These are phyloP conservation scores for Yamadazyma diddensiae DNA, from an alignment of 1,139 yeast genomes.

Conservation along the genomic window DNA sequence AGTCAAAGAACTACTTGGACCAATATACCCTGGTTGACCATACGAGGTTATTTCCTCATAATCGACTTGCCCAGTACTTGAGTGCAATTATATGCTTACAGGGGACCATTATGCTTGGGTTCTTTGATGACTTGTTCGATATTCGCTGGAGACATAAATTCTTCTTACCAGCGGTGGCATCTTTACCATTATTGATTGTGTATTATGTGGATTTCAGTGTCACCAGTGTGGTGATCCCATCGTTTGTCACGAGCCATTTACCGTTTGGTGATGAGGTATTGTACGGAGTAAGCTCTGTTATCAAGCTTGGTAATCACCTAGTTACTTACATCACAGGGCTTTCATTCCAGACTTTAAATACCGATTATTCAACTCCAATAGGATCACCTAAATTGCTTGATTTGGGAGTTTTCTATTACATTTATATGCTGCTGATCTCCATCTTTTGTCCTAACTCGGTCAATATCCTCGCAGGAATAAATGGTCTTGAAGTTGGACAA, in stretches of 20 bases:
- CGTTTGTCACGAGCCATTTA: conserved; percentile 44
- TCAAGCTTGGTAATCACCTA: conserved; percentile 31
- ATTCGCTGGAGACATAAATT: conserved; percentile 97
- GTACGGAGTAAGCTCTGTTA: conserved; percentile 20
- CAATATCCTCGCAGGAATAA: conserved; percentile 92
- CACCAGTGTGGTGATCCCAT: conserved; percentile 85
- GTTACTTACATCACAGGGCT: conserved; percentile 37
- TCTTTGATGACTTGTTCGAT: conserved; percentile 93
- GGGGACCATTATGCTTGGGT: conserved; percentile 80
- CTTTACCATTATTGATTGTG: conserved; percentile 85
- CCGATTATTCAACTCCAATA: conserved; percentile 29
- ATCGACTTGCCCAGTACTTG: conserved; percentile 78
- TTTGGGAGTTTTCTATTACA: conserved; percentile 75
- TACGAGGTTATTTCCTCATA: conserved; percentile 64
- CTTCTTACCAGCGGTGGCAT: conserved; percentile 90
- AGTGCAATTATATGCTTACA: conserved; percentile 82
- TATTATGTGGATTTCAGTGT: conserved; percentile 94
- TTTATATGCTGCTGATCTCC: conserved; percentile 86
- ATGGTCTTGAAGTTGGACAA: conserved; percentile 96
- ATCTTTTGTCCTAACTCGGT: conserved; percentile 97
- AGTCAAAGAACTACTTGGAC: conserved; percentile 30
- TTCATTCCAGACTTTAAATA: conserved; percentile 34
- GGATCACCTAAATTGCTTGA: conserved; percentile 54
- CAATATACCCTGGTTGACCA: conserved; percentile 36
- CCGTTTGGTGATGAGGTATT: conserved; percentile 24